A percentile compares a stretch with the other conserved stretches of the same genome.
Conservation (phyloP, 176 grass and related monocot species). For the Aegilops bicornis region DNA sequence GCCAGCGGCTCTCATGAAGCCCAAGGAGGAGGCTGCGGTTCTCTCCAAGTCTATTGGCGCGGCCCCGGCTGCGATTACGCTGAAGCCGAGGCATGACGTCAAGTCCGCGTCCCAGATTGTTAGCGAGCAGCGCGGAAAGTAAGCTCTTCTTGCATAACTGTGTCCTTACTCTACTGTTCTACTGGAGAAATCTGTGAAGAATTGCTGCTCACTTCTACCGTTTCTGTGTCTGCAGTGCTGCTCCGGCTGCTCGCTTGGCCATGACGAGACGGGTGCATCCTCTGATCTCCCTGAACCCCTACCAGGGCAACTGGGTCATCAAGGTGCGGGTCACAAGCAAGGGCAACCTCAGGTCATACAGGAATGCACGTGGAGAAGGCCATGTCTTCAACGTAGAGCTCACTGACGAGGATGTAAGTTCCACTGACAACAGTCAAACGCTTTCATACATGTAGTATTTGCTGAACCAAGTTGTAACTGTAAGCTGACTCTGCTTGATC, state of each 20-base stretch:
- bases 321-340: constrained; percentile 96
- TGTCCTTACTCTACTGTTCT: not conserved
- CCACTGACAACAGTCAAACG: not conserved
- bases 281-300: constrained; percentile 82
- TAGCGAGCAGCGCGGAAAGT: constrained; percentile 82
- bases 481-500: not conserved
- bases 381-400: constrained; percentile 94
- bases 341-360: constrained; percentile 80
- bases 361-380: constrained; percentile 88
- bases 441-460: not conserved
- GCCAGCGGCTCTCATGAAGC: not conserved
- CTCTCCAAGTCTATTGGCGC: constrained; percentile 19
- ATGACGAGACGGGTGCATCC: constrained; percentile 92
- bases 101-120: constrained; percentile 89
- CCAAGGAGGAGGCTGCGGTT: constrained; percentile 27
- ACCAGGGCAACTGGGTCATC: constrained; percentile 97
- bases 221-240: constrained; percentile 58
- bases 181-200: not conserved
- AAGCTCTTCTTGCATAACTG: constrained; percentile 22
- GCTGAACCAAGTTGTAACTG: not conserved
- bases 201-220: not conserved
- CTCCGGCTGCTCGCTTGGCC: constrained; percentile 69
- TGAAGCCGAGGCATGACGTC: constrained; percentile 69
- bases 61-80: not conserved
- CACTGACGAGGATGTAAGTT: constrained; percentile 95